These are phyloP conservation scores for Tolypocladium cylindrosporum DNA, from an alignment of 2,329 filamentous ascomycete species.

Conservation along the genomic window DNA sequence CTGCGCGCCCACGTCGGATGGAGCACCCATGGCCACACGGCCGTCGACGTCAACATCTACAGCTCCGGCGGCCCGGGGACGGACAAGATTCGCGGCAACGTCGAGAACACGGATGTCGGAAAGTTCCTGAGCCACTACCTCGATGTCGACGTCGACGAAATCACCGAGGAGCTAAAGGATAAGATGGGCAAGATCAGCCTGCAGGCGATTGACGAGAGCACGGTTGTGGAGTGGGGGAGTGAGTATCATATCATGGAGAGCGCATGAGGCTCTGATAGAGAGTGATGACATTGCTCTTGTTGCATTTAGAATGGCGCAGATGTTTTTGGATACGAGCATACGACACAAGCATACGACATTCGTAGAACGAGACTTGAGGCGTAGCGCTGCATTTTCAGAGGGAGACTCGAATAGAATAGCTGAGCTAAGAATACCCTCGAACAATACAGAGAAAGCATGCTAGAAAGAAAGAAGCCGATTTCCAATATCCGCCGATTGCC, in stretches of 20 bases:
- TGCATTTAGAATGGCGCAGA: not conserved
- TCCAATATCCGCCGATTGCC: not conserved
- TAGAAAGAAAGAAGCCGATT: not conserved
- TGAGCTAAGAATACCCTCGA: not conserved
- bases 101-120: constrained; percentile 91
- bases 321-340: not conserved
- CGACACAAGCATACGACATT: not conserved
- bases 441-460: not conserved
- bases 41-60: constrained; percentile 95
- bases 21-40: constrained; percentile 88
- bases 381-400: not conserved
- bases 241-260: not conserved
- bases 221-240: not conserved
- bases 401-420: not conserved
- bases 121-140: constrained; percentile 73
- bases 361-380: not conserved
- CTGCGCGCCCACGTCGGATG: constrained; percentile 83
- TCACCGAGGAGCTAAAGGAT: constrained; percentile 65
- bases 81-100: constrained; percentile 64
- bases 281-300: not conserved
- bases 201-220: not conserved
- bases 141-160: constrained; percentile 63
- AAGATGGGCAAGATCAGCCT: constrained; percentile 25
- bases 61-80: constrained; percentile 59
- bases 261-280: not conserved